These are phyloP conservation scores for Saccharomyces hybrid DNA, from an alignment of 1,139 yeast genomes.

Conservation along the genomic window DNA sequence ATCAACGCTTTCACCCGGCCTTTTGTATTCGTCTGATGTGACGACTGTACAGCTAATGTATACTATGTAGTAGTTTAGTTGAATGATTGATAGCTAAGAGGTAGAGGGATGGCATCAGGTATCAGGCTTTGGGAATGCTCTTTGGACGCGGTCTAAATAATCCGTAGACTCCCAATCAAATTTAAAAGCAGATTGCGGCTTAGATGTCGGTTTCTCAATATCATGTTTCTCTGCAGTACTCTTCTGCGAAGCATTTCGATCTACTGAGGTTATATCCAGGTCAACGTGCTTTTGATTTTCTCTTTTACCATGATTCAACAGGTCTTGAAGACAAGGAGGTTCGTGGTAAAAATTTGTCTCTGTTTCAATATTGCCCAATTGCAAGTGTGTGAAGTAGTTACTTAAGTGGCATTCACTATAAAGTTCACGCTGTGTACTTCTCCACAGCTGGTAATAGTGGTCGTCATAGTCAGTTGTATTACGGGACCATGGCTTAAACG, in stretches of 20 bases:
- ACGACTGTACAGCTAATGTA: neutral
- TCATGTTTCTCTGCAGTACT: neutral
- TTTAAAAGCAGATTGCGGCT: slow-evolving; percentile 3
- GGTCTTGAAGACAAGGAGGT: neutral
- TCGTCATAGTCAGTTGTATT: neutral
- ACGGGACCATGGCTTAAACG: slow-evolving; percentile 67
- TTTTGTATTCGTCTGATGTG: neutral
- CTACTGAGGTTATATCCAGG: neutral
- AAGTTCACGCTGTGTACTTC: neutral
- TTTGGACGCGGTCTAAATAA: slow-evolving; percentile 16
- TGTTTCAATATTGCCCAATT: neutral
- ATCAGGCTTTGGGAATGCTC: slow-evolving; percentile 17
- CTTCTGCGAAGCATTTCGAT: neutral
- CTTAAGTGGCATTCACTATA: neutral
- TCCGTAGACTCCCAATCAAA: slow-evolving; percentile 21
- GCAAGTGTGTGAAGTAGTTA: neutral
- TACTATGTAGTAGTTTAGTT: neutral
- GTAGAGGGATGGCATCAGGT: neutral
- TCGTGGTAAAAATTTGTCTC: neutral
- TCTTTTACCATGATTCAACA: neutral
- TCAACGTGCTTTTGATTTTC: neutral
- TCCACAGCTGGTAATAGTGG: neutral
- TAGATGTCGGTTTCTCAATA: neutral
- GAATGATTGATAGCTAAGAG: neutral
- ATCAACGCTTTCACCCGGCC: neutral